phyloP scores from a whole-genome alignment of 176 grass and related monocot genomes.

The Oryza coarctata region DNA sequence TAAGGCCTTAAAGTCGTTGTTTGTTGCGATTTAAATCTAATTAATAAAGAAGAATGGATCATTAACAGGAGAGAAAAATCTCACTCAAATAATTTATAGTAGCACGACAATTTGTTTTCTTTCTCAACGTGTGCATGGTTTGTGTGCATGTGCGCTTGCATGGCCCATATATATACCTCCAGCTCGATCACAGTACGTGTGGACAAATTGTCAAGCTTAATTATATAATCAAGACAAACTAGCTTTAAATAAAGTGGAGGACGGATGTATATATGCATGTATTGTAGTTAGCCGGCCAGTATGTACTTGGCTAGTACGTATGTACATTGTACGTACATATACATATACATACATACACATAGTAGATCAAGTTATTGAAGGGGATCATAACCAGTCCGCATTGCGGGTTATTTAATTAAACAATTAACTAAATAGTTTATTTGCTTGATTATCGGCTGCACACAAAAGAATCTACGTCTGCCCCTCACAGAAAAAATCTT shows the following conservation, averaged over 20 bases:
- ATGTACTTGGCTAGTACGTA: no score
- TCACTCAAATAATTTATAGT: not conserved
- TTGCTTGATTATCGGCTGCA: no score
- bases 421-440: no score
- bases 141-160: not conserved
- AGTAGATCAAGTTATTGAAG: no score
- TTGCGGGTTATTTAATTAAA: no score
- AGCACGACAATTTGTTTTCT: not conserved
- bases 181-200: not conserved
- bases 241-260: not conserved
- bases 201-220: not conserved
- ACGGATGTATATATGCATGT: no score
- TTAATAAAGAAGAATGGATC: not conserved
- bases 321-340: no score
- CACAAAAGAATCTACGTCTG: no score
- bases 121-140: not conserved
- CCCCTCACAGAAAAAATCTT: no score
- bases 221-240: not conserved
- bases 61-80: not conserved
- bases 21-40: not conserved
- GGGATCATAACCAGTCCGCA: no score
- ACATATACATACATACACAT: no score
- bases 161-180: not conserved
- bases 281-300: no score
- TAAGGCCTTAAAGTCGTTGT: constrained; percentile 23